Conservation (phyloP, 208 protist species). For the Trypanosoma brucei region DNA sequence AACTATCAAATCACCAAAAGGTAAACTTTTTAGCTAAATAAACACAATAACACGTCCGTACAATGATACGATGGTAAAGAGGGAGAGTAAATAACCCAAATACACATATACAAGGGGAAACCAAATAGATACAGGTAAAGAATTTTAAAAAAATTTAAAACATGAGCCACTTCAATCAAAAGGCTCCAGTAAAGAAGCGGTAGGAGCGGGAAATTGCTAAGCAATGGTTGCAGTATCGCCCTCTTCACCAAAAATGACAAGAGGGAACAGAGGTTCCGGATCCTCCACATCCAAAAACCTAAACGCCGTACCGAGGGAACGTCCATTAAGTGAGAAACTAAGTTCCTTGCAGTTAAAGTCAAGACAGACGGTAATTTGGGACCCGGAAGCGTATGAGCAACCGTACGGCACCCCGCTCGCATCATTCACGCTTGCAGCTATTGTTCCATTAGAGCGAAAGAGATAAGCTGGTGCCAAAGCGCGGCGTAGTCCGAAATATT, state of each 20-base stretch:
- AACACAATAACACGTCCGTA: no score
- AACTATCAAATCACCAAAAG: no score
- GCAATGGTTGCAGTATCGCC: conserved; percentile 43
- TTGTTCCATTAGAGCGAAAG: conserved; percentile 43
- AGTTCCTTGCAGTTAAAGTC: conserved; percentile 33
- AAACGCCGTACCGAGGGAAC: conserved; percentile 49
- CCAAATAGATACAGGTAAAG: no score
- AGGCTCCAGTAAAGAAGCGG: neutral
- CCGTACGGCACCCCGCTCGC: conserved; percentile 43
- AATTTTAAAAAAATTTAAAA: no score
- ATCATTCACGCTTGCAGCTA: conserved; percentile 24
- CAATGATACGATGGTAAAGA: no score
- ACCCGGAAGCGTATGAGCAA: conserved; percentile 28
- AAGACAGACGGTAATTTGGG: conserved; percentile 46
- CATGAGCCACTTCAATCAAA: neutral
- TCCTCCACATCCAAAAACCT: conserved; percentile 33
- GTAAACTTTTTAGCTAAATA: no score
- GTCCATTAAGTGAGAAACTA: conserved; percentile 51
- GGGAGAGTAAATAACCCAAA: no score
- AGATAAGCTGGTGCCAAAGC: conserved; percentile 29
- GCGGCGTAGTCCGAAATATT: conserved; percentile 26
- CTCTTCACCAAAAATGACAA: conserved; percentile 46
- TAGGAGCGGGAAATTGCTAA: conserved; percentile 15
- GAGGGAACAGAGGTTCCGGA: conserved; percentile 49
- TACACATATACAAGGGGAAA: no score